Conservation (phyloP, 164 flowering plant genomes). For the Vitis riparia region DNA sequence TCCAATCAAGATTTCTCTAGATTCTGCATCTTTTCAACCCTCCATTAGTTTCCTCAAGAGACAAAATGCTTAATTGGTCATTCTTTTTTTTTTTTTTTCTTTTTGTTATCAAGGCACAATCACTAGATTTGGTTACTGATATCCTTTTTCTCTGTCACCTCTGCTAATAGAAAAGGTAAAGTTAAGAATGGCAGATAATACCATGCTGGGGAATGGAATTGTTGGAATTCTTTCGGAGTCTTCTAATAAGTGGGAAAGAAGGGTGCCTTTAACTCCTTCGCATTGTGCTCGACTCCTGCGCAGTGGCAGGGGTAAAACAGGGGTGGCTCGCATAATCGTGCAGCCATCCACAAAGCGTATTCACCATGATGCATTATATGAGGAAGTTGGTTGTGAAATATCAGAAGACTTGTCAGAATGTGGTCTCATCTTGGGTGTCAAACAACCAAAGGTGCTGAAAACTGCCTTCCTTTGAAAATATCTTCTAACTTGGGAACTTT, state of each 20-base stretch:
- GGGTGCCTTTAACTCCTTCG: conserved; percentile 85
- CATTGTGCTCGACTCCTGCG: conserved; percentile 91
- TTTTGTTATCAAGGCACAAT: too few species aligned
- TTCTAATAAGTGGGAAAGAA: conserved; percentile 89
- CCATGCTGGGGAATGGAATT: conserved; percentile 88
- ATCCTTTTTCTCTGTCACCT: not conserved
- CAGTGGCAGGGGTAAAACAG: conserved; percentile 52
- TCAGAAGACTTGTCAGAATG: conserved; percentile 92
- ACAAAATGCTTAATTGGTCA: too few species aligned
- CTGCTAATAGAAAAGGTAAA: not conserved
- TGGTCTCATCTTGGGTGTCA: conserved; percentile 86
- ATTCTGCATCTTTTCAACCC: too few species aligned
- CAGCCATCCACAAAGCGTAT: conserved; percentile 99
- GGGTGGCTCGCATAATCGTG: conserved; percentile 69
- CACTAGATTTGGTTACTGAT: too few species aligned
- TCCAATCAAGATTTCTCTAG: too few species aligned
- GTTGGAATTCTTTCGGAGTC: conserved; percentile 87
- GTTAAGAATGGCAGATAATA: conserved; percentile 7
- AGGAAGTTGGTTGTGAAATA: conserved; percentile 97
- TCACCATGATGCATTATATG: conserved; percentile 78
- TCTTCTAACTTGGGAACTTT: not conserved
- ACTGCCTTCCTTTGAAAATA: not conserved
- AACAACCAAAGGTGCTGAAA: conserved; percentile 81
- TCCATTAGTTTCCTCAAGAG: too few species aligned
- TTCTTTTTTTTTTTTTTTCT: too few species aligned